Base-by-base conservation (phyloP, 495 filamentous ascomycete species). In the Hyaloscypha finlandica region DNA sequence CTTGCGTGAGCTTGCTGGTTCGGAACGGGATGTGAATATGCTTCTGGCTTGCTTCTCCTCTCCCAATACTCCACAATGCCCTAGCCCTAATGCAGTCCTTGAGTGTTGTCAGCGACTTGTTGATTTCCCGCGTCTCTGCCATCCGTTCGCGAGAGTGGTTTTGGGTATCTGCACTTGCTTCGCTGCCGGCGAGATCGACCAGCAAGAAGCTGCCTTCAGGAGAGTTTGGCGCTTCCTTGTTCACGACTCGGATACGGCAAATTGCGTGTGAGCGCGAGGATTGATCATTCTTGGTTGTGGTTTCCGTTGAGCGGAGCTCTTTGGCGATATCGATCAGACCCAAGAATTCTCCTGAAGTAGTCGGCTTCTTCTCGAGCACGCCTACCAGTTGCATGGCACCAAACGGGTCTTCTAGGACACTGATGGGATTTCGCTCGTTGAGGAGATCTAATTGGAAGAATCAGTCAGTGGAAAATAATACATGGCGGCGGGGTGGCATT, bases 151-250 rank as follows among this genome's bases (percentile, higher is more conserved):
- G 30, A 0, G 59, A 61, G 42, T 78, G 76, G 2, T 68, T 20
- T 22, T 32, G 25, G 6, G 73, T 64, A 62, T 77, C 75, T 6
- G 61, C 61, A 6, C 68, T 70, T 69, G 76, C 71, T 69, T 84
- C 82, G 39, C 79, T 77, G 1, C 81, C 82, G 2, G 81, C 81
- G 0, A 81, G 76, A 63, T 84, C 81, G 51, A 83, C 70, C 1
- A 84, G 74, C 59, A 79, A 78, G 1, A 83, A 72, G 0, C 77
- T 39, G 5, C 83, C 80, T 64, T 81, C 76, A 1, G 70, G 29
- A 2, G 29, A 52, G 29, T 61, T 67, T 9, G 67, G 22, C 0
- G 59, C 8, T 31, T 56, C 45, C 4, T 69, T 71, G 22, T 80
- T 76, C 65, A 77, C 71, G 57, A 83, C 71, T 32, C 78, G 71